Conservation (phyloP, 1,284 basidiomycete genomes). For the Pseudomicrostroma phylloplanum region DNA sequence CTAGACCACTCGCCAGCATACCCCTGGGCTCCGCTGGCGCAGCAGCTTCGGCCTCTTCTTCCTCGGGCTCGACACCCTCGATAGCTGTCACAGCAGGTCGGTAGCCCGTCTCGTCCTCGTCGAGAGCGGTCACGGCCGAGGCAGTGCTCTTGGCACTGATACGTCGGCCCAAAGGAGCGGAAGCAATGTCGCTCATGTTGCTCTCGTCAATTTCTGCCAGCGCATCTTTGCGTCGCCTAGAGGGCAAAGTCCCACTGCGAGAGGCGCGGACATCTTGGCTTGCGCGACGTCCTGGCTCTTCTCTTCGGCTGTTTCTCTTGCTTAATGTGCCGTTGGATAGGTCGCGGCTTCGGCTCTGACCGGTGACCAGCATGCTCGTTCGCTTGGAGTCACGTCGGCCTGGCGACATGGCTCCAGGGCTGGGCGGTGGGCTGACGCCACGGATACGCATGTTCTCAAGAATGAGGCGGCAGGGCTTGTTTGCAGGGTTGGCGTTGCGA, state of each 20-base stretch:
- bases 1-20: background rate
- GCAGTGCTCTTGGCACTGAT: slow-evolving; percentile 4
- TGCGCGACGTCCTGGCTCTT: too few relatives aligned
- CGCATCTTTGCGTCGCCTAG: background rate
- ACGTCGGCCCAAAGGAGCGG: background rate
- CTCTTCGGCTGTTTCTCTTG: too few relatives aligned
- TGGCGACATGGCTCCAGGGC: background rate
- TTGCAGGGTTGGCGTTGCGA: slow-evolving; percentile 34
- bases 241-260: background rate
- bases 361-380: background rate
- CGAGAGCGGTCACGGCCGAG: background rate
- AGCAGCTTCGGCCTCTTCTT: background rate
- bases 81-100: background rate
- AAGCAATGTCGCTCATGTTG: background rate
- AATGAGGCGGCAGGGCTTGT: background rate
- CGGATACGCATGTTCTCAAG: background rate
- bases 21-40: background rate
- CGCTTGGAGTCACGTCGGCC: background rate
- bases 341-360: too few relatives aligned
- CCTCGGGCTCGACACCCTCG: background rate
- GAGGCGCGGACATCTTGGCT: background rate
- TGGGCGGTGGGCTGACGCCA: background rate
- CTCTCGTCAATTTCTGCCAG: background rate
- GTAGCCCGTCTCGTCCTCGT: background rate
- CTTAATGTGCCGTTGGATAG: too few relatives aligned